These are phyloP conservation scores for Exophiala sideris DNA, from an alignment of 2,329 filamentous ascomycete genomes.

Conservation along the genomic window DNA sequence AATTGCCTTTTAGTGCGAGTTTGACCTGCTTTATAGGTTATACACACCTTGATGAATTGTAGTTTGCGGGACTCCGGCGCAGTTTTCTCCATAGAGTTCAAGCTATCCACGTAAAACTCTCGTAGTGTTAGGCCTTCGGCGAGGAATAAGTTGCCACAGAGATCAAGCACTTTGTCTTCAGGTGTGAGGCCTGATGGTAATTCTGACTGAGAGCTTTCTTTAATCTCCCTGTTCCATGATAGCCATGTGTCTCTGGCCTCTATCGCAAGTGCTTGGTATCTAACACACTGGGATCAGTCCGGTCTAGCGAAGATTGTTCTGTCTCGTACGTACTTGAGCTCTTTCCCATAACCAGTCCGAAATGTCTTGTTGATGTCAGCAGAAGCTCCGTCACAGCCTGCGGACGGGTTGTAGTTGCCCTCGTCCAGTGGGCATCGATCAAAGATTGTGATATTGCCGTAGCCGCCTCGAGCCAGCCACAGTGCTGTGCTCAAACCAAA, in stretches of 20 bases:
- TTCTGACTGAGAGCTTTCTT: constrained; percentile 12
- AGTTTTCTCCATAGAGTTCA: constrained; percentile 47
- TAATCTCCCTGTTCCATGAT: constrained; percentile 28
- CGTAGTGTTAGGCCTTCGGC: constrained; percentile 43
- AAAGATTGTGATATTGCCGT: constrained; percentile 52
- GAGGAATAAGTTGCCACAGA: constrained; percentile 50
- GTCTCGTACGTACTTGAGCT: neutral
- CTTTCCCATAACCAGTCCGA: constrained; percentile 64
- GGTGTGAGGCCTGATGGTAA: constrained; percentile 29
- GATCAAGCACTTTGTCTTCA: constrained; percentile 43
- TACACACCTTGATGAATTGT: constrained; percentile 30
- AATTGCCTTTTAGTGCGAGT: neutral
- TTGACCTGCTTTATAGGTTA: neutral
- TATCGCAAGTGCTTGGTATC: constrained; percentile 30
- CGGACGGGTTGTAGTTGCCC: neutral
- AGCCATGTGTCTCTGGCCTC: constrained; percentile 32
- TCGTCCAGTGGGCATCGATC: constrained; percentile 48
- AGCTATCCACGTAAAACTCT: constrained; percentile 45
- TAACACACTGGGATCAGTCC: neutral
- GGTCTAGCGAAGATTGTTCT: too few relatives aligned
- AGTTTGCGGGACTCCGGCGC: constrained; percentile 21
- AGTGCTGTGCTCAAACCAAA: constrained; percentile 60
- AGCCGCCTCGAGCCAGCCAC: constrained; percentile 11
- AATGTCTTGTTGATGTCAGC: constrained; percentile 72
- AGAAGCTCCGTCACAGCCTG: constrained; percentile 53